Evolutionary conservation across 768 basidiomycete genomes (phyloP).

Genomic region (Pleurotus citrinopileatus): DNA sequence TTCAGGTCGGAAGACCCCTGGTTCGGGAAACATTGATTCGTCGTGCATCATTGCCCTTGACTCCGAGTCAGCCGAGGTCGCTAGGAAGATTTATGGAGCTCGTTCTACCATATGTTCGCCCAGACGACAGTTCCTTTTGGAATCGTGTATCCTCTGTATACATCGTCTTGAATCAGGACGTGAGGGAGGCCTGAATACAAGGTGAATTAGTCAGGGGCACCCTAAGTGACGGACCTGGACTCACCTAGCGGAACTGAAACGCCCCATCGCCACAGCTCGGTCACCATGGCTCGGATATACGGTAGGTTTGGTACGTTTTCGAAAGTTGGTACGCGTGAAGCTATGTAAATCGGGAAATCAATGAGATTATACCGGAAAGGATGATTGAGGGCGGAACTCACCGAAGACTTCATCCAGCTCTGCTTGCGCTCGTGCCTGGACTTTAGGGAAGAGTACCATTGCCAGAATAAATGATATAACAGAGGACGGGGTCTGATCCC

Average conservation of each 20-base stretch:
- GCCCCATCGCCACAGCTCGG: constrained; percentile 5
- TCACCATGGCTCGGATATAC: constrained; percentile 8
- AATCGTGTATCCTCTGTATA: constrained; percentile 19
- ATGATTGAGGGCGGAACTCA: too few relatives aligned
- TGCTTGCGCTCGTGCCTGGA: constrained; percentile 8
- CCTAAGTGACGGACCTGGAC: neutral
- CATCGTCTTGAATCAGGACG: constrained; percentile 1
- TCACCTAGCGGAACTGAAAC: constrained; percentile 5
- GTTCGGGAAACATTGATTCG: constrained; percentile 21
- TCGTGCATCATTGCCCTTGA: constrained; percentile 23
- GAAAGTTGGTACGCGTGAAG: neutral
- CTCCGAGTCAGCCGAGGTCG: too few relatives aligned
- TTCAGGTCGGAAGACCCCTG: constrained; percentile 25
- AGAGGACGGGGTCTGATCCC: constrained; percentile 24
- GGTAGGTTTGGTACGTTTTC: neutral
- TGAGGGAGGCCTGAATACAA: constrained; percentile 3
- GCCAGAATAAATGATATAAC: constrained; percentile 33
- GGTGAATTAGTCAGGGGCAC: neutral
- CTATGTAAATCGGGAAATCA: too few relatives aligned
- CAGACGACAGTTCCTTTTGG: constrained; percentile 16
- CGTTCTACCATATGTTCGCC: constrained; percentile 16
- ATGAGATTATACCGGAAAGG: too few relatives aligned
- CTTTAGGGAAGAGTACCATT: constrained; percentile 20
- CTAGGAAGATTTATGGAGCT: neutral
- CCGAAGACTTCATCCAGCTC: constrained; percentile 1